A percentile compares a stretch with the other conserved stretches of the same genome.
phyloP scores from a whole-genome alignment of 164 flowering plant genomes.

The Aristolochia fimbriata region DNA sequence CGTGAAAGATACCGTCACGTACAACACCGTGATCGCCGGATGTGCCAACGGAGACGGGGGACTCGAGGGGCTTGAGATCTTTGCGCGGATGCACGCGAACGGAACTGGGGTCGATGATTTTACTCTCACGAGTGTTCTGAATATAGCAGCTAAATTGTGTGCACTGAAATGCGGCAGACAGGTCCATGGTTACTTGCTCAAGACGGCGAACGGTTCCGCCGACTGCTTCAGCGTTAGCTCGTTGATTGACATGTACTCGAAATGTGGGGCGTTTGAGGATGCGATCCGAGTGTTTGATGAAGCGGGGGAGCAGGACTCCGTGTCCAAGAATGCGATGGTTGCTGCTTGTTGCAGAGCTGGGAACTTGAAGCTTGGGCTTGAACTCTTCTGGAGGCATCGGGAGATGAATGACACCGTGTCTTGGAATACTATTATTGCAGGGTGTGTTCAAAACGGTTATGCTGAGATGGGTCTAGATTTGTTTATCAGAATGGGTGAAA shows the following conservation, averaged over 20 bases:
- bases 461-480: slow-evolving; percentile 34
- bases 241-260: slow-evolving; percentile 54
- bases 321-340: slow-evolving; percentile 64
- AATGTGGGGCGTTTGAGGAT: slow-evolving; percentile 46
- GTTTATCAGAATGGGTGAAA: slow-evolving; percentile 41
- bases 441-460: slow-evolving; percentile 45
- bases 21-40: slow-evolving; percentile 50
- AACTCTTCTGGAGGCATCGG: slow-evolving; percentile 32
- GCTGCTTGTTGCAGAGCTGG: slow-evolving; percentile 84
- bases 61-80: neutral
- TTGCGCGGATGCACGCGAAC: neutral
- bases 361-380: slow-evolving; percentile 43
- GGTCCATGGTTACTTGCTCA: neutral
- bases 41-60: neutral
- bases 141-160: neutral
- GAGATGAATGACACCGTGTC: slow-evolving; percentile 53
- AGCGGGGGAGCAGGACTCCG: slow-evolving; percentile 25
- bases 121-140: neutral
- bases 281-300: slow-evolving; percentile 36
- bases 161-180: neutral
- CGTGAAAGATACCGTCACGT: slow-evolving; percentile 52
- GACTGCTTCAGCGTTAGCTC: neutral
- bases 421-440: slow-evolving; percentile 79
- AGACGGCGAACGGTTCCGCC: neutral
- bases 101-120: neutral